Evolutionary conservation across 2,329 filamentous ascomycete species (phyloP).

Genomic region (Aspergillus ochraceoroseus): DNA sequence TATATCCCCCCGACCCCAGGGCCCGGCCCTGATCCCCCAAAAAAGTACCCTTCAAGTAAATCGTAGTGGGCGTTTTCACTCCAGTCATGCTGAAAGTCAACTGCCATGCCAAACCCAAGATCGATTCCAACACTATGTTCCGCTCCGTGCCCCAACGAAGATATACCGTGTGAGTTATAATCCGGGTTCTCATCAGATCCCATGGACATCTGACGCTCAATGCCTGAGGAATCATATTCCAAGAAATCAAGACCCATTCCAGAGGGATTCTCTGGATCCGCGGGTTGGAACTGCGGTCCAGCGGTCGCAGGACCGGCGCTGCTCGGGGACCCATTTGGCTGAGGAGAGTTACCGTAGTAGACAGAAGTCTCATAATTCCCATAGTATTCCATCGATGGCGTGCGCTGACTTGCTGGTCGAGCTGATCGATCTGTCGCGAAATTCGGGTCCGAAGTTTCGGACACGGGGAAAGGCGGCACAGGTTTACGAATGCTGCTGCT

Average conservation of each 20-base stretch:
- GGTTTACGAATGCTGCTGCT: constrained; percentile 27
- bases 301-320: constrained; percentile 24
- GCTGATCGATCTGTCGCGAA: constrained; percentile 24
- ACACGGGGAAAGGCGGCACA: constrained; percentile 26
- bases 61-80: constrained; percentile 47
- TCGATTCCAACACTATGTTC: constrained; percentile 43
- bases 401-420: constrained; percentile 26
- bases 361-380: constrained; percentile 35
- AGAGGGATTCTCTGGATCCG: constrained; percentile 22
- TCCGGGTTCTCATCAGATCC: constrained; percentile 30
- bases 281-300: constrained; percentile 23
- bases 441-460: constrained; percentile 24
- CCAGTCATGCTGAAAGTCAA: constrained; percentile 48
- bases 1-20: constrained; percentile 20
- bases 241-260: constrained; percentile 53
- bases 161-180: constrained; percentile 28
- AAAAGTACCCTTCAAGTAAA: constrained; percentile 54
- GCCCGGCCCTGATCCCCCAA: constrained; percentile 43
- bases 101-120: constrained; percentile 44
- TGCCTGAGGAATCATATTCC: constrained; percentile 45
- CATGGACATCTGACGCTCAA: constrained; percentile 24
- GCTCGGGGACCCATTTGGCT: constrained; percentile 32
- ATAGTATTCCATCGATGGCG: constrained; percentile 33
- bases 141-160: constrained; percentile 27
- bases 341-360: constrained; percentile 34